Evolutionary conservation across 352 stramenopile genomes (phyloP).

Genomic region (Pythium guiyangense): DNA sequence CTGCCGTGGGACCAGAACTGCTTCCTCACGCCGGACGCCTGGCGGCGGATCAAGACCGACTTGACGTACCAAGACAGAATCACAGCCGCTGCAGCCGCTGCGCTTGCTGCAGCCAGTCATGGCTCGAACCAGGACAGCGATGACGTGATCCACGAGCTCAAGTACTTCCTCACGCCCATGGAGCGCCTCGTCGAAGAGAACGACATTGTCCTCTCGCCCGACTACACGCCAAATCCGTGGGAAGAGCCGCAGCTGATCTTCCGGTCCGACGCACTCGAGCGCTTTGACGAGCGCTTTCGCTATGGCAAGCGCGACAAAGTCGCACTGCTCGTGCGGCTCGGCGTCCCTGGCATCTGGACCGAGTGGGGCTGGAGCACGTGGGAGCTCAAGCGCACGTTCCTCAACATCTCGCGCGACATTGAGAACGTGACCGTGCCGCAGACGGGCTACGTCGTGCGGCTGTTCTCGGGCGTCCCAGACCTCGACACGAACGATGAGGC

Average conservation of each 20-base stretch:
- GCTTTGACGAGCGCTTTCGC: slow-evolving; percentile 47
- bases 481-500: slow-evolving; percentile 23
- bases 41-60: slow-evolving; percentile 31
- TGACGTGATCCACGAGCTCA: slow-evolving; percentile 19
- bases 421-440: slow-evolving; percentile 20
- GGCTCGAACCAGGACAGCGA: slow-evolving; percentile 4
- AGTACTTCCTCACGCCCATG: slow-evolving; percentile 56
- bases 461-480: slow-evolving; percentile 35
- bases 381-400: slow-evolving; percentile 32
- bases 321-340: slow-evolving; percentile 34
- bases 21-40: slow-evolving; percentile 37
- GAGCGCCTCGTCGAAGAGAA: slow-evolving; percentile 41
- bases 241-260: slow-evolving; percentile 61
- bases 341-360: slow-evolving; percentile 36
- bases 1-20: slow-evolving; percentile 54
- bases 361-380: slow-evolving; percentile 43
- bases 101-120: neutral
- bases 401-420: slow-evolving; percentile 35
- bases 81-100: too few relatives aligned
- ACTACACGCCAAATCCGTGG: slow-evolving; percentile 32
- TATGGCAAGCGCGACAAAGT: slow-evolving; percentile 52
- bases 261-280: slow-evolving; percentile 34
- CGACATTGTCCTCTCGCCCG: slow-evolving; percentile 29
- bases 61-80: too few relatives aligned
- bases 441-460: slow-evolving; percentile 40